Conservation (phyloP, 805 yeast species). For the Kluyveromyces wickerhamii region DNA sequence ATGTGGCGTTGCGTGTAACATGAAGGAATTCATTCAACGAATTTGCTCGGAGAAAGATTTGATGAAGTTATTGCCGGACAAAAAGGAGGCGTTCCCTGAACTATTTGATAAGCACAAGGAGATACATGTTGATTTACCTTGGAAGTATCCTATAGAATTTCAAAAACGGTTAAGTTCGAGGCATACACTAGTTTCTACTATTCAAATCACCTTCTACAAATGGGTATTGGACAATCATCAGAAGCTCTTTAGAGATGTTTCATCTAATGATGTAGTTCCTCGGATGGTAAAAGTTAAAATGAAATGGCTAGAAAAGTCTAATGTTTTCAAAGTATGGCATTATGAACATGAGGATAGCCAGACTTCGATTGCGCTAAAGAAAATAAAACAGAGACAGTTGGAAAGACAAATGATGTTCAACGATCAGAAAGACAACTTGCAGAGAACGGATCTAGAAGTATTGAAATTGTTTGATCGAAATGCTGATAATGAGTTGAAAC, state of each 20-base stretch:
- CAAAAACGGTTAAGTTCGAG: neutral
- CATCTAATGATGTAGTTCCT: neutral
- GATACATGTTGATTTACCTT: neutral
- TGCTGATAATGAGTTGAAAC: too few relatives aligned
- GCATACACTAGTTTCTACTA: slow-evolving; percentile 1
- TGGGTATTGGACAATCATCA: neutral
- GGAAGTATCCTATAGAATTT: slow-evolving; percentile 1
- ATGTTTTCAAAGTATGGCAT: neutral
- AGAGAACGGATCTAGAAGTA: neutral
- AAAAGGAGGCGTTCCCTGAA: neutral
- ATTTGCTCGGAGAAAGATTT: neutral
- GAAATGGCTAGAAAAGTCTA: slow-evolving; percentile 3
- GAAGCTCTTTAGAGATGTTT: neutral
- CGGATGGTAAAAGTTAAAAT: slow-evolving; percentile 1
- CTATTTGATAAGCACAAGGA: neutral
- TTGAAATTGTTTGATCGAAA: neutral
- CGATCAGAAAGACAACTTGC: neutral
- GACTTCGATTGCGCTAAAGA: slow-evolving; percentile 1
- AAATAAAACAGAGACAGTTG: slow-evolving; percentile 2
- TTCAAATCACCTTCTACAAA: slow-evolving; percentile 1
- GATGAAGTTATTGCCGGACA: neutral
- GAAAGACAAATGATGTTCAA: slow-evolving; percentile 4
- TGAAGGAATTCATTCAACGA: slow-evolving; percentile 2
- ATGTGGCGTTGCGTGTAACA: neutral
- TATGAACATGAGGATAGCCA: slow-evolving; percentile 1